Percentiles rank a stretch among this genome's conserved stretches.
phyloP scores from a whole-genome alignment of 129 eudicot genomes.

The Pittosporum tobira region DNA sequence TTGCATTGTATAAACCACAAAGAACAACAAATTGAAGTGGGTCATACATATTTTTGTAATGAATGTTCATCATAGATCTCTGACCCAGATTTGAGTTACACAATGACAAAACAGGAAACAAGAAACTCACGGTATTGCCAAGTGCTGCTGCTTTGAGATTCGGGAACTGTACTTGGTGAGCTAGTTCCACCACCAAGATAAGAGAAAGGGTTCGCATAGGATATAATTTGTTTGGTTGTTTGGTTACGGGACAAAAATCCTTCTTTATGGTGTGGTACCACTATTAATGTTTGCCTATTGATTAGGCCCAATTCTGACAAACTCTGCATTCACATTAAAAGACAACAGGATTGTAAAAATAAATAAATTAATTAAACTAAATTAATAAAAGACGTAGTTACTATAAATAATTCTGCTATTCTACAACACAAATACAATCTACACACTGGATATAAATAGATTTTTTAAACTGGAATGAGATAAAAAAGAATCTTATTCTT shows the following conservation, averaged over 20 bases:
- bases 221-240: constrained; percentile 36
- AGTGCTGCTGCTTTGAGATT: constrained; percentile 35
- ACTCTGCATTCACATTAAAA: constrained; percentile 33
- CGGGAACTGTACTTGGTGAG: constrained; percentile 41
- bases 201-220: constrained; percentile 64
- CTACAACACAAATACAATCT: neutral
- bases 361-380: neutral
- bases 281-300: constrained; percentile 67
- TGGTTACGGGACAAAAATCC: constrained; percentile 18
- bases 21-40: neutral
- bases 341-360: neutral
- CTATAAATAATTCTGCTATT: neutral
- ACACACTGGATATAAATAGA: neutral
- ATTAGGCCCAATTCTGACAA: constrained; percentile 50
- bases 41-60: neutral
- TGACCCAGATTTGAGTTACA: neutral
- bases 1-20: constrained; percentile 1
- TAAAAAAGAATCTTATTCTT: neutral
- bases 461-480: neutral
- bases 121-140: constrained; percentile 50
- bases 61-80: neutral
- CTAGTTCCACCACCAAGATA: constrained; percentile 45
- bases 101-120: neutral
- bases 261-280: constrained; percentile 46
- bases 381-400: neutral